Conservation (phyloP, 176 grass and related monocot species). For the Elaeis guineensis region DNA sequence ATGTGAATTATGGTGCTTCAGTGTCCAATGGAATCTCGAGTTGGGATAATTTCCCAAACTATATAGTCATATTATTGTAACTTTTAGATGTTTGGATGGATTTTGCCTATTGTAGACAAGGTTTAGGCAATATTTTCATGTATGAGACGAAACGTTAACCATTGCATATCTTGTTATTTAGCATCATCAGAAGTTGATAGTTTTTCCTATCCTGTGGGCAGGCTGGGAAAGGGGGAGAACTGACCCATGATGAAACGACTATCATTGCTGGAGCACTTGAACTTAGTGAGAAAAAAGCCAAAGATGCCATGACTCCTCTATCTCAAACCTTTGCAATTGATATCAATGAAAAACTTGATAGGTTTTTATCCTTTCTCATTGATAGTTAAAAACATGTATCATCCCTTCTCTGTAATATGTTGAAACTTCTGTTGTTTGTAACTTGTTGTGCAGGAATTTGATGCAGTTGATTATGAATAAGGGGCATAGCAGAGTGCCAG, state of each 20-base stretch:
- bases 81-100: too few species aligned
- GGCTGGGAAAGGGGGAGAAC: conserved; percentile 96
- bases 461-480: conserved; percentile 72
- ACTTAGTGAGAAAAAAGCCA: conserved; percentile 78
- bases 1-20: too few species aligned
- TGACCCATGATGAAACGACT: conserved; percentile 97
- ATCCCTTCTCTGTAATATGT: background rate
- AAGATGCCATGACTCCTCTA: conserved; percentile 75
- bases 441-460: conserved; percentile 33
- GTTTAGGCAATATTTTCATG: too few species aligned
- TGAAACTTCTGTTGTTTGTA: background rate
- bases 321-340: conserved; percentile 77
- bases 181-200: too few species aligned
- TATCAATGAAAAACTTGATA: conserved; percentile 81
- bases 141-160: too few species aligned
- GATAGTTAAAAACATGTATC: background rate
- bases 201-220: conserved; percentile 22
- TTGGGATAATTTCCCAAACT: too few species aligned
- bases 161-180: too few species aligned
- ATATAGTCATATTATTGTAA: too few species aligned
- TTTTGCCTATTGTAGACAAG: too few species aligned
- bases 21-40: too few species aligned
- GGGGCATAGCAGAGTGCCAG: conserved; percentile 87
- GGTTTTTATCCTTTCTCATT: conserved; percentile 13
- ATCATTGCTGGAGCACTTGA: conserved; percentile 96